Conservation (phyloP, 2,329 filamentous ascomycete genomes). For the Talaromyces sp. region DNA sequence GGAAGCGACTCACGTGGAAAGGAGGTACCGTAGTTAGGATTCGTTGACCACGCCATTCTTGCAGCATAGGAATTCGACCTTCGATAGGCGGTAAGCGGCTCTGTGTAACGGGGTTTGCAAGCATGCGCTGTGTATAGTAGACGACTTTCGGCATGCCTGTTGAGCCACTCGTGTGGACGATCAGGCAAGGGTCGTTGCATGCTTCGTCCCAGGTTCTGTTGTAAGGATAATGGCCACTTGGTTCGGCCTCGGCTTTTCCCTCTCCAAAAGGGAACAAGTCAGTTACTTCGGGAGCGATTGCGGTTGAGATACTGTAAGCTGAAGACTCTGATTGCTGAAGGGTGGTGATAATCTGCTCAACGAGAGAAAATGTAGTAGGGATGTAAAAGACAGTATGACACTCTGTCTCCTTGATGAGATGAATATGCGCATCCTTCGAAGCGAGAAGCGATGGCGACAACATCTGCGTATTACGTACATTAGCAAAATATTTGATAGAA, state of each 20-base stretch:
- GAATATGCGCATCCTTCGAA: conserved; percentile 12
- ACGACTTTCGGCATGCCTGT: conserved; percentile 27
- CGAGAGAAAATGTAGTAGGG: not conserved
- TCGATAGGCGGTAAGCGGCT: conserved; percentile 16
- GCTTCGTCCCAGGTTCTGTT: conserved; percentile 27
- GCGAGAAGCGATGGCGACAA: conserved; percentile 16
- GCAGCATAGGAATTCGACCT: conserved; percentile 16
- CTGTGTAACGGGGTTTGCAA: conserved; percentile 17
- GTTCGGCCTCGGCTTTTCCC: conserved; percentile 2
- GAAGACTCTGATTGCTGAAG: not conserved
- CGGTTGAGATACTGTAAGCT: not conserved
- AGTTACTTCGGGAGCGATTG: conserved; percentile 20
- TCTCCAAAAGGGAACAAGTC: conserved; percentile 21
- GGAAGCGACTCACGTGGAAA: conserved; percentile 22
- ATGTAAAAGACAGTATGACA: conserved; percentile 10
- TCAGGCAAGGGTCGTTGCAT: conserved; percentile 28
- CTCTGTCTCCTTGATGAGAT: conserved; percentile 11
- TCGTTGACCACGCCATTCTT: conserved; percentile 17
- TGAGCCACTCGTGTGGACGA: conserved; percentile 30
- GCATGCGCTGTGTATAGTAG: conserved; percentile 25
- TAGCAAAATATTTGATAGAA: not conserved
- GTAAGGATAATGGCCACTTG: conserved; percentile 18
- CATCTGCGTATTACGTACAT: not conserved
- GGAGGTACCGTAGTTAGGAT: conserved; percentile 25
- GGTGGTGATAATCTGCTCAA: conserved; percentile 11